phyloP scores from a whole-genome alignment of 495 filamentous ascomycete genomes.

The Xylaria castorea region DNA sequence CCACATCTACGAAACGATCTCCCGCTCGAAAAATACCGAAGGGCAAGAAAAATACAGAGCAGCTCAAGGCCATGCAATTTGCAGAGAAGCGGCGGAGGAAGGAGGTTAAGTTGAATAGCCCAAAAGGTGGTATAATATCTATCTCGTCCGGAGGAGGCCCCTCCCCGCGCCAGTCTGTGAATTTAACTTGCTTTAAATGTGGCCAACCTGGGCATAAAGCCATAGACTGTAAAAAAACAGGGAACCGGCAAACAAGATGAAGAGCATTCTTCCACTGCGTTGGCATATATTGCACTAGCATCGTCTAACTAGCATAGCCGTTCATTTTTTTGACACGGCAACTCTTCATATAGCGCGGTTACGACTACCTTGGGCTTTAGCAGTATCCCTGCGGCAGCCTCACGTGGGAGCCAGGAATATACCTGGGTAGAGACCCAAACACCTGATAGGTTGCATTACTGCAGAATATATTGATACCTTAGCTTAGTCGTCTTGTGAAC shows the following conservation, averaged over 20 bases:
- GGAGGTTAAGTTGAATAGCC: conserved; percentile 63
- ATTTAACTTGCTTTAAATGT: conserved; percentile 39
- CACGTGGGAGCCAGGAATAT: background rate
- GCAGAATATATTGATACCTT: background rate
- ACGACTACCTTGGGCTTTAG: background rate
- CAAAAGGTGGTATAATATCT: conserved; percentile 45
- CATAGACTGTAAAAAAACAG: conserved; percentile 34
- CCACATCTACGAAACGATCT: conserved; percentile 23
- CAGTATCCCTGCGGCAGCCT: background rate
- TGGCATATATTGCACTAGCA: conserved; percentile 6
- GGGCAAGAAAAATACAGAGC: conserved; percentile 46
- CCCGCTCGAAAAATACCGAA: conserved; percentile 17
- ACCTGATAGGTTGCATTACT: background rate
- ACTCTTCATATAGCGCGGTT: background rate
- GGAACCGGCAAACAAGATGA: conserved; percentile 34
- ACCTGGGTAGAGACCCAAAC: background rate
- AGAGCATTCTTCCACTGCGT: conserved; percentile 19
- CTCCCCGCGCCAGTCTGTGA: conserved; percentile 28
- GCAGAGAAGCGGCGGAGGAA: conserved; percentile 62
- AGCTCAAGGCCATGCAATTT: conserved; percentile 50
- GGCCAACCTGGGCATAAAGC: conserved; percentile 39
- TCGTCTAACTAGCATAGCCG: conserved; percentile 1
- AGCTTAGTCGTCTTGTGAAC: conserved; percentile 1
- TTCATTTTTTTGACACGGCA: background rate
- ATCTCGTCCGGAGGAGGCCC: conserved; percentile 41